phyloP scores from a whole-genome alignment of 2,329 filamentous ascomycete species.

The Calonectria crousiana region DNA sequence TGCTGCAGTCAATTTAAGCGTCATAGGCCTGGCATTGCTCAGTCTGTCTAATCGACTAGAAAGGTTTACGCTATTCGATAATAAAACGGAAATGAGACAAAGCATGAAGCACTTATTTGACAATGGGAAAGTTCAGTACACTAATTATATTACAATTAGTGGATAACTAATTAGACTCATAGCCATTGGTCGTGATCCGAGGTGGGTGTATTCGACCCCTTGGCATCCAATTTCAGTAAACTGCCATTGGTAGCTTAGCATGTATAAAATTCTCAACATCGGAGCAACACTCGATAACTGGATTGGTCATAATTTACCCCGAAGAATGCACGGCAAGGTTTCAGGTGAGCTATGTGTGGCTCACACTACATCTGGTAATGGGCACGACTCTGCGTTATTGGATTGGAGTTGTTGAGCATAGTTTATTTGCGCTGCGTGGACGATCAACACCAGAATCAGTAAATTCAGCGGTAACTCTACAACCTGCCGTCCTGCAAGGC shows the following conservation, averaged over 20 bases:
- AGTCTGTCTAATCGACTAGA: neutral
- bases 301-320: neutral
- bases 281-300: neutral
- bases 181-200: neutral
- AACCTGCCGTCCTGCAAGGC: neutral
- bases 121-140: neutral
- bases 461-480: neutral
- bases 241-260: neutral
- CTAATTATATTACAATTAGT: neutral
- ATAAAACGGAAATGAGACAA: neutral
- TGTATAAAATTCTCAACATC: neutral
- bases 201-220: neutral
- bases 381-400: neutral
- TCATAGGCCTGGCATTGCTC: neutral
- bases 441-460: neutral
- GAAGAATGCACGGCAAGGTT: neutral
- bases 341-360: neutral
- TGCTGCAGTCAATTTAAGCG: neutral
- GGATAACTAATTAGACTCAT: neutral
- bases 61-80: neutral
- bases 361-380: neutral
- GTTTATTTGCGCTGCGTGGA: neutral
- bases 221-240: neutral
- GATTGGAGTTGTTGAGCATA: neutral
- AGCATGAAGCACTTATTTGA: neutral